These are phyloP conservation scores for Phytophthora syringae DNA, from an alignment of 352 stramenopile genomes.

Conservation along the genomic window DNA sequence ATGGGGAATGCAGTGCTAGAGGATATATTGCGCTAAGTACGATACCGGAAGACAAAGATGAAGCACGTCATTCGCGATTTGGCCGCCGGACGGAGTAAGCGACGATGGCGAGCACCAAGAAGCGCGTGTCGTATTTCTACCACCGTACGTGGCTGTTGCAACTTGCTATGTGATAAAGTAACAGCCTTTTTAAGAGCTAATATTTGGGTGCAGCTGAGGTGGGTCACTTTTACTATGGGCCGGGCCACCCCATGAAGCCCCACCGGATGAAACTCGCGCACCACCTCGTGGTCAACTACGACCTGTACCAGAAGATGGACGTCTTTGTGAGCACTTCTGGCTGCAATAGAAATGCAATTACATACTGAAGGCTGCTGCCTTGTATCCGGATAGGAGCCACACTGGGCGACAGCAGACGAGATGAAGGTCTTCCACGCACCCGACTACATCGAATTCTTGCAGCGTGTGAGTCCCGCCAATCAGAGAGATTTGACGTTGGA, in stretches of 20 bases:
- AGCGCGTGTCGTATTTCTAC: conserved; percentile 88
- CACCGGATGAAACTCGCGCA: conserved; percentile 97
- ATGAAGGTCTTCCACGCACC: conserved; percentile 97
- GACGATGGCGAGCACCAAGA: conserved; percentile 55
- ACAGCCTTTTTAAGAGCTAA: no score
- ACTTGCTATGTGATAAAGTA: no score
- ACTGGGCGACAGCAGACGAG: conserved; percentile 88
- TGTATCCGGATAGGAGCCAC: conserved; percentile 79
- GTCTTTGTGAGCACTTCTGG: conserved; percentile 95
- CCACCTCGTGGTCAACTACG: conserved; percentile 97
- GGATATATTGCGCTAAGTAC: neutral
- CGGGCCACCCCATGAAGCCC: conserved; percentile 98
- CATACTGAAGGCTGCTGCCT: no score
- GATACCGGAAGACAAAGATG: conserved; percentile 6
- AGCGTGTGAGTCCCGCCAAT: conserved; percentile 95
- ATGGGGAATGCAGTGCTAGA: neutral
- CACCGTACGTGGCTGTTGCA: conserved; percentile 78
- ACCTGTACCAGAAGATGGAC: conserved; percentile 99
- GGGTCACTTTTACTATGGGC: conserved; percentile 97
- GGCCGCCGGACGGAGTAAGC: conserved; percentile 17
- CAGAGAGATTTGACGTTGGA: conserved; percentile 78
- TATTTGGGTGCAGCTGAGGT: no score
- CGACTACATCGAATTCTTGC: conserved; percentile 98
- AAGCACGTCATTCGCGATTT: conserved; percentile 29
- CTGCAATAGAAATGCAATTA: no score